A percentile compares a stretch with the other conserved stretches of the same genome.
These are phyloP conservation scores for Globisporangium irregulare DNA, from an alignment of 352 stramenopile species.

Conservation along the genomic window DNA sequence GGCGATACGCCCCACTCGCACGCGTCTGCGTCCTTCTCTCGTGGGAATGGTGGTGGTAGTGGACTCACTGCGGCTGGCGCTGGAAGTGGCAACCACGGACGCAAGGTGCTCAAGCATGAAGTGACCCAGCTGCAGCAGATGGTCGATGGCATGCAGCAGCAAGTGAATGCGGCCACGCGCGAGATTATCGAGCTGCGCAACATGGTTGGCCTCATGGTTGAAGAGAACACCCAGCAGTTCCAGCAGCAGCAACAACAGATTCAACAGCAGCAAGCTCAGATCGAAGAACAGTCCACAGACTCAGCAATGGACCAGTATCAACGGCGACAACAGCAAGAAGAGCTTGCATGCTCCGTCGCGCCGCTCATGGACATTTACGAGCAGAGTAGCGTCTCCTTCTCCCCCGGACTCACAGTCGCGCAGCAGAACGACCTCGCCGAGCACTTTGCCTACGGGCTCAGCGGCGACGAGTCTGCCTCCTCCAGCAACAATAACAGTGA, in stretches of 20 bases:
- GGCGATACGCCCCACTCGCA: neutral
- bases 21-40: neutral
- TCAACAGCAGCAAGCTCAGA: neutral
- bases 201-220: constrained; percentile 17
- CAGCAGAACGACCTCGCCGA: constrained; percentile 3
- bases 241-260: neutral
- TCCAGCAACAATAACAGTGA: neutral
- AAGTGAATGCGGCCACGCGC: constrained; percentile 24
- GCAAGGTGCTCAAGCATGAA: constrained; percentile 18
- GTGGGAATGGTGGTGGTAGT: neutral
- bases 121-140: constrained; percentile 21
- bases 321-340: neutral
- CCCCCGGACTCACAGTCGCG: neutral
- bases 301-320: neutral
- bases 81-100: neutral
- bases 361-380: constrained; percentile 10
- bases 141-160: constrained; percentile 25
- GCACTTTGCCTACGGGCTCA: neutral
- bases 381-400: neutral
- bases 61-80: neutral
- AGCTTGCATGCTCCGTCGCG: neutral
- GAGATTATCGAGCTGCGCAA: constrained; percentile 28
- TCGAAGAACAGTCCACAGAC: neutral
- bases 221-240: neutral
- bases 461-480: neutral